Base-by-base conservation (phyloP, 306 rosid genomes). In the Lathyrus tuberosus region DNA sequence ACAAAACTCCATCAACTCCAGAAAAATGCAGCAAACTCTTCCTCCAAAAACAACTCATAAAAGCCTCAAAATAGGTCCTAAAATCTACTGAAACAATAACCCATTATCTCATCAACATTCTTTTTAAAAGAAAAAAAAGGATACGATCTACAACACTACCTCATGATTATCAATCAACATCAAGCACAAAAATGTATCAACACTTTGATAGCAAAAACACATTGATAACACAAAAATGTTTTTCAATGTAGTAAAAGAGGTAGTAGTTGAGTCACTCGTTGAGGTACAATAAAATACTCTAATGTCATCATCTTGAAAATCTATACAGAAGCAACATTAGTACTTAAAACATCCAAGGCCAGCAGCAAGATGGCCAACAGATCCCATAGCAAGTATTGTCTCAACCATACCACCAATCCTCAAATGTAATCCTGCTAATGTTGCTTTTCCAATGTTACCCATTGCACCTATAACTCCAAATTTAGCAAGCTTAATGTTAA, bases 331-430 rank as follows among this genome's bases (percentile, higher is more conserved):
- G 44, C 67, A 70, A 12, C 31, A 38, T 53, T 11, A 14, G 60
- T 80, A 91, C 97, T 82, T 85, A 64, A 88, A 91, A 76, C 91
- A 85, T 9, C 97, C 97, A 47, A 91, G 81, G 11, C 97, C 96
- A 73, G 97, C 96, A 70, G 96, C 96, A 82, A 91, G 91, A 68
- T 88, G 93, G 52, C 93, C 89, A 52, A 96, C 87, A 81, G 88
- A 91, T 54, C 96, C 96, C 97, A 91, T 88, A 72, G 97, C 97
- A 0, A 91, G 76, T 80, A 91, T 81, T 54, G 96, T 91, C 89
- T 91, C 97, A 31, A 91, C 93, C 97, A 91, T 88, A 52, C 97
- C 97, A 53, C 97, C 96, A 28, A 91, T 85, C 97, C 88, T 91
- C 82, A 91, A 67, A 74, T 71, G 76, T 53, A 89, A 61, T 1